These are phyloP conservation scores for Schwanniomyces vanrijiae DNA, from an alignment of 805 yeast species.

Conservation along the genomic window DNA sequence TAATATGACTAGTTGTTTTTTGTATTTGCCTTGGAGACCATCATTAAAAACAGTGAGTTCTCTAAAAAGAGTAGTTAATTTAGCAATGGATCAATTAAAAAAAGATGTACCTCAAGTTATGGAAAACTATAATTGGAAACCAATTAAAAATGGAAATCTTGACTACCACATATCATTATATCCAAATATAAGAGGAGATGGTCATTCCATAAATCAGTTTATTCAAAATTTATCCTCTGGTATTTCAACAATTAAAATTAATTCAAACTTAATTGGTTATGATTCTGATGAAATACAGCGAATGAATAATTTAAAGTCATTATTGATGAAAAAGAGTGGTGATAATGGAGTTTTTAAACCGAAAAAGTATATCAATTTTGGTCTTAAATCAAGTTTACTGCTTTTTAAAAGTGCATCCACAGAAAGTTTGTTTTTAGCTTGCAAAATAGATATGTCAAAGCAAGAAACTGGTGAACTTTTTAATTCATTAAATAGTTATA, in stretches of 20 bases:
- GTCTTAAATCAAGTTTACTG: slow-evolving; percentile 2
- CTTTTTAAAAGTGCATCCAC: slow-evolving; percentile 7
- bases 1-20: slow-evolving; percentile 9
- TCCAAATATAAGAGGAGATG: slow-evolving; percentile 11
- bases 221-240: slow-evolving; percentile 7
- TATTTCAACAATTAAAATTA: slow-evolving; percentile 1
- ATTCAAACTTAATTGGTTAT: slow-evolving; percentile 1
- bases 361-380: slow-evolving; percentile 7
- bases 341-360: neutral
- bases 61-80: slow-evolving; percentile 7
- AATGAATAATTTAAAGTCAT: slow-evolving; percentile 5
- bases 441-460: neutral
- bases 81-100: slow-evolving; percentile 6
- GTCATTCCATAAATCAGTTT: slow-evolving; percentile 7
- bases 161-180: slow-evolving; percentile 11
- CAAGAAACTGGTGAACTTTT: slow-evolving; percentile 3
- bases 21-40: slow-evolving; percentile 15
- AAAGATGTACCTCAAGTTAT: slow-evolving; percentile 3
- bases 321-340: slow-evolving; percentile 3
- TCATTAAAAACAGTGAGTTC: slow-evolving; percentile 8
- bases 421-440: slow-evolving; percentile 7
- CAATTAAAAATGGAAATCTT: slow-evolving; percentile 8
- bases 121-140: slow-evolving; percentile 10
- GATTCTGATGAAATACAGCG: slow-evolving; percentile 7
- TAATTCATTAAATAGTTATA: neutral